Evolutionary conservation across 202 grass and related monocot species (phyloP).

Genomic region (Eragrostis tef): DNA sequence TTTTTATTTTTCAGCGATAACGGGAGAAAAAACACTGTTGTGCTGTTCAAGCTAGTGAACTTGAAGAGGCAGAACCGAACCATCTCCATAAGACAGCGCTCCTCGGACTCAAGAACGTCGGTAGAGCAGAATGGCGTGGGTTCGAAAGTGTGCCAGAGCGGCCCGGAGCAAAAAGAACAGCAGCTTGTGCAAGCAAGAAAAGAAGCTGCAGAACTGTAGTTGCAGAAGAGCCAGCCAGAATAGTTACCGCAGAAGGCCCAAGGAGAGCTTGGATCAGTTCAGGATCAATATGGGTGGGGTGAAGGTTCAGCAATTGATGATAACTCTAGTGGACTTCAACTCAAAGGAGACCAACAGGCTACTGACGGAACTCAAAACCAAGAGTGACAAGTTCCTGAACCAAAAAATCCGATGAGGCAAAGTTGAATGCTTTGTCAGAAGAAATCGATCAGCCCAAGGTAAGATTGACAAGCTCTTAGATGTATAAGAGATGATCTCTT

Average conservation of each 20-base stretch:
- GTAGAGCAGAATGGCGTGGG: no score
- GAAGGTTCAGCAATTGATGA: conserved; percentile 75
- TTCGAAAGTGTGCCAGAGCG: no score
- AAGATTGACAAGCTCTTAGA: conserved; percentile 61
- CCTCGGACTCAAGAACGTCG: no score
- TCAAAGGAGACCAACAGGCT: conserved; percentile 78
- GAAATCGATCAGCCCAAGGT: conserved; percentile 59
- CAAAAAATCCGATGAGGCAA: conserved; percentile 67
- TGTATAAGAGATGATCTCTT: conserved; percentile 64
- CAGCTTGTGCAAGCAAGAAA: conserved; percentile 76
- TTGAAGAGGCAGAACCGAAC: no score
- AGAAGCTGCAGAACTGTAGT: conserved; percentile 41
- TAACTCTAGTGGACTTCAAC: conserved; percentile 75
- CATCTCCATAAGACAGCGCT: no score
- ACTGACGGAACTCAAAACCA: conserved; percentile 62
- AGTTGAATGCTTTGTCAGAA: conserved; percentile 60
- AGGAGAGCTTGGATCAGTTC: conserved; percentile 62
- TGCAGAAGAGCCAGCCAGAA: conserved; percentile 70
- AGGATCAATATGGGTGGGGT: conserved; percentile 53
- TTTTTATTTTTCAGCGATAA: no score
- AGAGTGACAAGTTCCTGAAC: conserved; percentile 62
- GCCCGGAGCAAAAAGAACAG: conserved; percentile 32
- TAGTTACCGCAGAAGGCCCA: conserved; percentile 65
- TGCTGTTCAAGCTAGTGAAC: no score
- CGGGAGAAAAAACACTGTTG: no score